These are phyloP conservation scores for Pseudogymnoascus sp. DNA, from an alignment of 2,329 filamentous ascomycete genomes.

Conservation along the genomic window DNA sequence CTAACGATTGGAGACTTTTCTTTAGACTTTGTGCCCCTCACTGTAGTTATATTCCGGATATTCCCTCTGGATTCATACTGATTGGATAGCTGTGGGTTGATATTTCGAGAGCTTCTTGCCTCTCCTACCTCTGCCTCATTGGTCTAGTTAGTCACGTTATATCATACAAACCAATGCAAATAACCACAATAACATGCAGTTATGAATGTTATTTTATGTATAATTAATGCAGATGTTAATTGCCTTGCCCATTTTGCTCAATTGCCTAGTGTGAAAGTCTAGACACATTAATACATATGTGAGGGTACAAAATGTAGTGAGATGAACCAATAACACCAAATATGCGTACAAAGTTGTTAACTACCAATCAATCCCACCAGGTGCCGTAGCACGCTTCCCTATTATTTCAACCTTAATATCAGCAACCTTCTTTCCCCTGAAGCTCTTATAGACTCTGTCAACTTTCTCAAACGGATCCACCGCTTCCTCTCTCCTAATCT, in stretches of 20 bases:
- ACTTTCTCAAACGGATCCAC: conserved; percentile 30
- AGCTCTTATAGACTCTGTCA: conserved; percentile 22
- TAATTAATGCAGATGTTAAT: no score
- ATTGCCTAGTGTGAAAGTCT: background rate
- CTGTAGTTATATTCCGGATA: background rate
- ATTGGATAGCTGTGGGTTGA: background rate
- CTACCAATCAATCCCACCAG: background rate
- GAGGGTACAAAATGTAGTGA: background rate
- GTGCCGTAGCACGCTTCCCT: background rate
- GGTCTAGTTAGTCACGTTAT: background rate
- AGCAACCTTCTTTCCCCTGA: background rate
- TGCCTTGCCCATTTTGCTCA: background rate
- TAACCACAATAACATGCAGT: no score
- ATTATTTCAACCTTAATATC: conserved; percentile 6
- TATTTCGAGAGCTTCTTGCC: background rate
- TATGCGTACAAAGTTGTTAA: background rate
- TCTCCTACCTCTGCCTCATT: background rate
- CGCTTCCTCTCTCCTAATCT: conserved; percentile 62
- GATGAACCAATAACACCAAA: background rate
- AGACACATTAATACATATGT: background rate
- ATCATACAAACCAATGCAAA: no score
- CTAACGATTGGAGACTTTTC: background rate
- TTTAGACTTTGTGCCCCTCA: background rate
- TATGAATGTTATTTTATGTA: no score
- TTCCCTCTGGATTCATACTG: background rate